Percentiles rank a stretch among this genome's conserved stretches.
Conservation (phyloP, 345 rosid genomes). For the Pseudoturritis turrita region DNA sequence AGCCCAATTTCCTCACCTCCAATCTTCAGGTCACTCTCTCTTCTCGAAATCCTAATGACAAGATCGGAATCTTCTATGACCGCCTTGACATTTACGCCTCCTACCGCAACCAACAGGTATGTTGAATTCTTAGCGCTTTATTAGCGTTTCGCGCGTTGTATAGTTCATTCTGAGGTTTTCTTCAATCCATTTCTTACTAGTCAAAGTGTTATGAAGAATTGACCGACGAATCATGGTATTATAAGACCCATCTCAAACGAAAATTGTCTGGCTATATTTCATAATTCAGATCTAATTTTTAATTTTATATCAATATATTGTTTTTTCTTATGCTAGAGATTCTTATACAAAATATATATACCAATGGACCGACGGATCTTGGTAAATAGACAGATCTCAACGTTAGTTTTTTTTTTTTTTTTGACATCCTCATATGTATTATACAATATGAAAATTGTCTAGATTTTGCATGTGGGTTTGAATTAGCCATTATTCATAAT, state of each 20-base stretch:
- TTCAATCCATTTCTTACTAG: background rate
- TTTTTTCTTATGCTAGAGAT: background rate
- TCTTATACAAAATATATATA: background rate
- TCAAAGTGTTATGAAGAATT: background rate
- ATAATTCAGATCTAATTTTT: background rate
- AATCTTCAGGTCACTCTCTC: slow-evolving; percentile 77
- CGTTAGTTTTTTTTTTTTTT: background rate
- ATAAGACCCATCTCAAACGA: background rate
- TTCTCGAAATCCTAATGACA: slow-evolving; percentile 69
- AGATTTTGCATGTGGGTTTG: background rate
- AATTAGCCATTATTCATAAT: background rate
- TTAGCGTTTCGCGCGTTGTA: background rate
- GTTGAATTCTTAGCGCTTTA: background rate
- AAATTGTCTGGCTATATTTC: background rate
- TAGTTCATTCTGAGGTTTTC: background rate
- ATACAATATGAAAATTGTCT: background rate
- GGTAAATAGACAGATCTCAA: background rate
- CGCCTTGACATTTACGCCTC: slow-evolving; percentile 61
- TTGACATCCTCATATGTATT: background rate
- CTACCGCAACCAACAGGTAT: slow-evolving; percentile 68
- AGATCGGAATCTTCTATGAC: slow-evolving; percentile 79
- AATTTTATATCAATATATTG: background rate
- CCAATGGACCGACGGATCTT: background rate
- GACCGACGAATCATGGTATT: background rate
- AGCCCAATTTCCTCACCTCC: slow-evolving; percentile 64